These are phyloP conservation scores for Saxispiralis lemnorum DNA, from an alignment of 495 filamentous ascomycete species.

Conservation along the genomic window DNA sequence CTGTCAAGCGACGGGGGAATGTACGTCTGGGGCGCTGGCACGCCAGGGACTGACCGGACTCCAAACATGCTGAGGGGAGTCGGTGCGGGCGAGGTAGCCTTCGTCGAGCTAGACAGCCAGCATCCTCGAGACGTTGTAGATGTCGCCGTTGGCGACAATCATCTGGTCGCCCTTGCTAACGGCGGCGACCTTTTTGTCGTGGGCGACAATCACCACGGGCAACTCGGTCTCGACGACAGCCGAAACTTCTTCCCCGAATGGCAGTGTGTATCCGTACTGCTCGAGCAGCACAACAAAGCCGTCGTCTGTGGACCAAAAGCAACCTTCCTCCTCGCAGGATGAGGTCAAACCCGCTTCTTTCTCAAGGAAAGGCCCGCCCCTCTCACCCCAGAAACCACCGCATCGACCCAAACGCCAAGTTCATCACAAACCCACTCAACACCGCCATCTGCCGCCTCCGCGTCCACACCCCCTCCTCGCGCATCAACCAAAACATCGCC, in stretches of 20 bases:
- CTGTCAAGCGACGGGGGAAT: conserved; percentile 39
- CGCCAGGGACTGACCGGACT: conserved; percentile 1
- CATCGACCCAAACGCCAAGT: conserved; percentile 51
- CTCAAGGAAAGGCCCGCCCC: not conserved
- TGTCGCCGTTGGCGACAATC: conserved; percentile 38
- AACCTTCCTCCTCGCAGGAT: conserved; percentile 4
- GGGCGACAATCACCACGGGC: conserved; percentile 40
- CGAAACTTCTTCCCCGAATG: conserved; percentile 14
- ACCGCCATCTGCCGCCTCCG: conserved; percentile 69
- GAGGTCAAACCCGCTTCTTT: not conserved
- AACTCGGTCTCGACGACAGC: conserved; percentile 31
- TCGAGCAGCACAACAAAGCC: not conserved
- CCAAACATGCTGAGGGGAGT: conserved; percentile 5
- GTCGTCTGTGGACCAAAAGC: conserved; percentile 14
- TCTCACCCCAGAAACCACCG: conserved; percentile 38
- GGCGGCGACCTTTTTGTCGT: conserved; percentile 35
- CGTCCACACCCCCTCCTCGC: conserved; percentile 80
- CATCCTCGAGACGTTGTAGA: conserved; percentile 31
- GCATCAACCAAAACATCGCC: conserved; percentile 62
- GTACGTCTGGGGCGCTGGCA: conserved; percentile 42
- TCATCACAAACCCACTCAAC: conserved; percentile 58
- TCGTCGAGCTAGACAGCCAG: conserved; percentile 24
- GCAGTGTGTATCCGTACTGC: not conserved
- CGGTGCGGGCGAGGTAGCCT: conserved; percentile 21
- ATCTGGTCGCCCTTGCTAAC: conserved; percentile 37